Evolutionary conservation across 2,329 filamentous ascomycete species (phyloP), one percentile per base, ranked within the genome.

Genomic region (Curvularia verruculosa): DNA sequence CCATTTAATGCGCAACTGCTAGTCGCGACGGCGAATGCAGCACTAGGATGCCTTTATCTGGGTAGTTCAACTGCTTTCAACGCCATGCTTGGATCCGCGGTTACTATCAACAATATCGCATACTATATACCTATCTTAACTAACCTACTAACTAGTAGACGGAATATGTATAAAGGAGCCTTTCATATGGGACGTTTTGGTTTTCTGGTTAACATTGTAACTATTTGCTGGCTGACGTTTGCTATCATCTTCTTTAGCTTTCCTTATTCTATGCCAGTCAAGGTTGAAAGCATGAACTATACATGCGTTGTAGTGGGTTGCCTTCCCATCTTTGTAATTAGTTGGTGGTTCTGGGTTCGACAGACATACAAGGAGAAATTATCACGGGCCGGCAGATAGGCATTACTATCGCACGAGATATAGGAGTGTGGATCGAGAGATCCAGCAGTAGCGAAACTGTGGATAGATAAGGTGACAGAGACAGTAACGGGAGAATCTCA

Each of bases 241-340:
- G 56, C 56, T n/a, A 59, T 59, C 24, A 13, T 56, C 6, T 59
- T 59, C 44, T 59, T 59, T 5, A 52, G 47, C 29, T 59, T 59
- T 40, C 56, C 52, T 29, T 59, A 59, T 43, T 37, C 44, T 3
- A 52, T 29, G 43, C 56, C 56, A 40, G 52, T 59, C 10, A 26
- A 24, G 9, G 52, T 45, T 15, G 41, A 43, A 23, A 49, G 26
- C 18, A 59, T 59, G 56, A 59, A 59, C 44, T 59, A 59, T 9
- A 59, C 56, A 13, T 59, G 56, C 12, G 52, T 59, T 29, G 56
- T 59, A 3, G 52, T 59, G 15, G 56, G 56, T 8, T 51, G 41
- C 10, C 34, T 59, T 31, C 48, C 48, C 5, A 48, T 59, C 40
- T 28, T 59, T 28, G 56, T 56, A 21, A 34, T 51, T 36, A 28